Conservation (phyloP, 108 stramenopile genomes). For the Pseudonitzschia pungens region DNA sequence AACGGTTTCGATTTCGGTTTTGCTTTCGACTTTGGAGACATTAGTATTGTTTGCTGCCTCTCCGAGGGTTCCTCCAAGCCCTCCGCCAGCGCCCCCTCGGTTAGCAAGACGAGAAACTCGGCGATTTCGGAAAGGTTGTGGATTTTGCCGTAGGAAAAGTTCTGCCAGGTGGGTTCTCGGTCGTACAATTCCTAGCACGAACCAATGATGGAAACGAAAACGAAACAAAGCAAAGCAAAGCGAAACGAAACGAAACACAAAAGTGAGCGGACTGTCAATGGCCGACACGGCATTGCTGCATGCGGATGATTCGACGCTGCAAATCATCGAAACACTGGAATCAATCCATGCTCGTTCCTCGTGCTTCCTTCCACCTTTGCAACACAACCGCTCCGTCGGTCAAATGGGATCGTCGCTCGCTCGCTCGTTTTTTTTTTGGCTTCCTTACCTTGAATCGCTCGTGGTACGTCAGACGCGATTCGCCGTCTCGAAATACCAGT, state of each 20-base stretch:
- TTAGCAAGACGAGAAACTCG: constrained; percentile 4
- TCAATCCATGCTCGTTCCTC: too few species aligned
- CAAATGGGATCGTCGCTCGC: neutral
- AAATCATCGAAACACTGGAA: too few species aligned
- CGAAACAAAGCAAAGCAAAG: too few species aligned
- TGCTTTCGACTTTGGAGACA: too few species aligned
- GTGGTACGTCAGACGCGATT: constrained; percentile 11
- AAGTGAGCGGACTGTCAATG: too few species aligned
- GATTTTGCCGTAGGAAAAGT: constrained; percentile 3
- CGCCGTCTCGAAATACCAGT: constrained; percentile 8
- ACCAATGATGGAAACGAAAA: neutral
- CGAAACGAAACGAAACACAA: too few species aligned
- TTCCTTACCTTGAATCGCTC: constrained; percentile 17
- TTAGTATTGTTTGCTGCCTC: neutral
- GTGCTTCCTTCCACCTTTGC: too few species aligned
- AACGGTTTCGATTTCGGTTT: neutral
- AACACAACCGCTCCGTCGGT: too few species aligned
- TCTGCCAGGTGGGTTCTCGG: neutral
- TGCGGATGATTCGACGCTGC: too few species aligned
- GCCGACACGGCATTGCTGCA: too few species aligned
- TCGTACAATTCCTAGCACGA: constrained; percentile 5
- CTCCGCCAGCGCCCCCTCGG: neutral
- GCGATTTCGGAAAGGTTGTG: constrained; percentile 1
- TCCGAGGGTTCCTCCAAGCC: neutral
- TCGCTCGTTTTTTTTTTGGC: too few species aligned